Percentiles rank a stretch among this genome's conserved stretches.
Conservation (phyloP, 306 rosid species). For the Casuarina glauca region DNA sequence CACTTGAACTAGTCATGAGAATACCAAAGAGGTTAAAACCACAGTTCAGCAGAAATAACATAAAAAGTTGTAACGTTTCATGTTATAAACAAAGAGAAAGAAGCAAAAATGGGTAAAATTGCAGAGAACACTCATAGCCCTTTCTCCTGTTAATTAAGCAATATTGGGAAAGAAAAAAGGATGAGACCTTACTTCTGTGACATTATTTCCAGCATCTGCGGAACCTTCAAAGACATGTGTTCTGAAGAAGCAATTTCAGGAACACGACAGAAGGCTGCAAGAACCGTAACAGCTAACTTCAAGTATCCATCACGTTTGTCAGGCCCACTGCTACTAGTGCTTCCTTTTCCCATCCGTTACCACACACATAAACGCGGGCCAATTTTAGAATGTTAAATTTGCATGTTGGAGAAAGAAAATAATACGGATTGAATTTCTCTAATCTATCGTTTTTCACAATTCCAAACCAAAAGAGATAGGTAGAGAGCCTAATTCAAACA, state of each 20-base stretch:
- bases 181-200: conserved; percentile 55
- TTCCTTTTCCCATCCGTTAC: conserved; percentile 67
- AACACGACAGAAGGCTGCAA: conserved; percentile 77
- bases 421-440: neutral
- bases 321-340: conserved; percentile 29
- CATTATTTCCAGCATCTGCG: conserved; percentile 57
- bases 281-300: conserved; percentile 70
- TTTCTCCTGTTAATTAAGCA: neutral
- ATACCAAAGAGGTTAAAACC: no score
- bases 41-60: no score
- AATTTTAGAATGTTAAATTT: neutral
- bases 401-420: neutral
- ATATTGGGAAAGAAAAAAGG: neutral
- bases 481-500: neutral
- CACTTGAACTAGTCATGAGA: no score
- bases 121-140: neutral
- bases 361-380: conserved; percentile 3
- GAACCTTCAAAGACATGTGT: conserved; percentile 67
- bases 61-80: neutral
- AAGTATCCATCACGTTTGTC: conserved; percentile 73
- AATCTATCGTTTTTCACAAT: neutral
- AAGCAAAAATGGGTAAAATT: neutral
- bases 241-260: conserved; percentile 74
- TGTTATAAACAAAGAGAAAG: neutral
- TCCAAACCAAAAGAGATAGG: neutral